These are phyloP conservation scores for Lichina pygmaea DNA, from an alignment of 495 filamentous ascomycete species.

Conservation along the genomic window DNA sequence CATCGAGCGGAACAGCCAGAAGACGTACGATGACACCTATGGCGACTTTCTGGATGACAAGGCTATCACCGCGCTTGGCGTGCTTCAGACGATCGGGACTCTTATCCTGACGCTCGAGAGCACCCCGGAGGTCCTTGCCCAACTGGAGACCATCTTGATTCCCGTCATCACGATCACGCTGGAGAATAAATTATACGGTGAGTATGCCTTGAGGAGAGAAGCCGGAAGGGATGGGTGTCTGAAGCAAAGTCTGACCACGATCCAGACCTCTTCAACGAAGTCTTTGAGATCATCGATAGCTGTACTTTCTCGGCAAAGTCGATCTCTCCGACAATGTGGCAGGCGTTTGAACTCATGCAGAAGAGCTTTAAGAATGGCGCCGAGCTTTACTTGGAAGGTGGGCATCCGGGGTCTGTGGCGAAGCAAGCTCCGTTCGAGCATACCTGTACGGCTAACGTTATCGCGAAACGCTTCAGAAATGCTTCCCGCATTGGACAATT, in stretches of 20 bases:
- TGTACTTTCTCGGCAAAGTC: slow-evolving; percentile 95
- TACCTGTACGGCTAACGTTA: too few relatives aligned
- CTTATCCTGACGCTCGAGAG: slow-evolving; percentile 90
- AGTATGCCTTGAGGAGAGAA: not conserved
- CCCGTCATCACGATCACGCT: slow-evolving; percentile 87
- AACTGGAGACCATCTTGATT: slow-evolving; percentile 88
- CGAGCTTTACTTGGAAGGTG: slow-evolving; percentile 72
- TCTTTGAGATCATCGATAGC: slow-evolving; percentile 97
- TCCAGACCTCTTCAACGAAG: slow-evolving; percentile 75
- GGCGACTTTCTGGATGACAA: slow-evolving; percentile 93
- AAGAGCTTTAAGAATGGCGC: slow-evolving; percentile 90
- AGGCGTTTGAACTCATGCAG: slow-evolving; percentile 89
- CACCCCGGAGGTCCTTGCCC: slow-evolving; percentile 76
- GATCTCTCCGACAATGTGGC: slow-evolving; percentile 94
- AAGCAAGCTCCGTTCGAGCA: too few relatives aligned
- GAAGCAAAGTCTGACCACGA: slow-evolving; percentile 2
- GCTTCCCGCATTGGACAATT: slow-evolving; percentile 93
- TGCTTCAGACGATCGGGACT: slow-evolving; percentile 91
- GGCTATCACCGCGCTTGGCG: slow-evolving; percentile 88
- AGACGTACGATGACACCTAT: slow-evolving; percentile 49
- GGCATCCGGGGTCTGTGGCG: not conserved
- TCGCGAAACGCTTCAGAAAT: slow-evolving; percentile 32
- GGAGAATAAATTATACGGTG: slow-evolving; percentile 84
- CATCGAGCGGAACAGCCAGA: slow-evolving; percentile 49
- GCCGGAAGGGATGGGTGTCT: slow-evolving; percentile 3